These are phyloP conservation scores for Penicillium sp. DNA, from an alignment of 2,329 filamentous ascomycete genomes.

Conservation along the genomic window DNA sequence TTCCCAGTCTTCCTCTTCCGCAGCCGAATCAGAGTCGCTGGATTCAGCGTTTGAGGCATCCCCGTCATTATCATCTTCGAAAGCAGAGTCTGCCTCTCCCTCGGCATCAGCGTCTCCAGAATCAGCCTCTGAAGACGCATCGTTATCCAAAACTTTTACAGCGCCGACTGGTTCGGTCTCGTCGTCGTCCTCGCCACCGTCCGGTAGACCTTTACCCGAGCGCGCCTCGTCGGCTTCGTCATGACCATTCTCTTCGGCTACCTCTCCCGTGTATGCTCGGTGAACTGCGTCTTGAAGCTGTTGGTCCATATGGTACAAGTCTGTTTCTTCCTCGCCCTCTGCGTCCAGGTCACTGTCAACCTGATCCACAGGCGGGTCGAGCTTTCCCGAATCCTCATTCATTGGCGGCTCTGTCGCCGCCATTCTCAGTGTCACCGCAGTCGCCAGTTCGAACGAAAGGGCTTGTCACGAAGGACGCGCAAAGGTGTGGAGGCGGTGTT, in stretches of 20 bases:
- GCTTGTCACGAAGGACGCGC: constrained; percentile 7
- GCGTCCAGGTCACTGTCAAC: constrained; percentile 50
- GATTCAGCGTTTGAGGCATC: constrained; percentile 43
- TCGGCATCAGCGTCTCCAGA: constrained; percentile 46
- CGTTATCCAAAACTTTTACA: constrained; percentile 40
- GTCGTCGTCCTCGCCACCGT: constrained; percentile 50
- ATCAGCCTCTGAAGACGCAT: constrained; percentile 37
- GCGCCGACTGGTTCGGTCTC: constrained; percentile 46
- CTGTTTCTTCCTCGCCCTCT: constrained; percentile 50
- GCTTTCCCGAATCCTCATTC: constrained; percentile 38
- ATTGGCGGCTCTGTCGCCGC: constrained; percentile 46
- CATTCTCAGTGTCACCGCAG: constrained; percentile 44
- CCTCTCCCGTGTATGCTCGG: constrained; percentile 39
- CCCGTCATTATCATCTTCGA: constrained; percentile 44
- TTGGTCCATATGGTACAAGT: constrained; percentile 46
- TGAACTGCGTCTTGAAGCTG: constrained; percentile 45
- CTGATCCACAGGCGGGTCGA: constrained; percentile 37
- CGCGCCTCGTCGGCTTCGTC: constrained; percentile 38
- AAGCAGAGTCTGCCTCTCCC: constrained; percentile 49
- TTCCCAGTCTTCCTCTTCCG: constrained; percentile 52
- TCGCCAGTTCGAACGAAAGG: constrained; percentile 41
- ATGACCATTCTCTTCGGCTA: constrained; percentile 31
- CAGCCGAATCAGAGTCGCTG: constrained; percentile 63
- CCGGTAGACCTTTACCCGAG: constrained; percentile 36
- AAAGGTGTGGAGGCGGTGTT: constrained; percentile 4